Evolutionary conservation across 2,329 filamentous ascomycete genomes (phyloP), one percentile per base, ranked within the genome.

Genomic region (Colletotrichum sp.): DNA sequence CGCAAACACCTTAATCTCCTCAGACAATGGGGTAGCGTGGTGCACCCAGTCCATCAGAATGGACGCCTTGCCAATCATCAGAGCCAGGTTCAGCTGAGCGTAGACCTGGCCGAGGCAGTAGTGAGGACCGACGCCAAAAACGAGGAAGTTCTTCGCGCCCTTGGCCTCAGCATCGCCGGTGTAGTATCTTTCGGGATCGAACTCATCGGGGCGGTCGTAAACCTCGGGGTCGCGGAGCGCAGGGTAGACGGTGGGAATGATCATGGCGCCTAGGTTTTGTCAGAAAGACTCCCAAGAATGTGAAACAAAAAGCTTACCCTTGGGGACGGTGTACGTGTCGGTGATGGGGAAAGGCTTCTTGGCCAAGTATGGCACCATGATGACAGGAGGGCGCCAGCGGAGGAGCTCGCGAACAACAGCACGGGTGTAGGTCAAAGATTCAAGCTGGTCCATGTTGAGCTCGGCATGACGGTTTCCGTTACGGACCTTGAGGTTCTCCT

Each of bases 1-100:
- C 55, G 97, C 97, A 87, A 99, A 99, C 79, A 99, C 96, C 88
- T 98, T 96, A 86, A 99, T 99, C 85, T 98, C 93, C 87, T 99
- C 97, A 0, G 95, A 98, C 75, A 89, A 82, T 0, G 94, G 92
- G 13, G 97, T 99, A 21, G 95, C 87, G 83, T 95, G 92, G 85
- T 99, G 97, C 84, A 93, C 91, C 96, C 96, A 99, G 85, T 99
- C 93, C 79, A 99, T 89, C 82, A 93, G 89, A 84, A 98, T 90
- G 78, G 95, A 94, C 10, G 96, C 96, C 90, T 97, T 98, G 83
- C 96, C 96, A 81, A 98, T 91, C 90, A 98, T 94, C 63, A 95
- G 92, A 82, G 95, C 96, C 80, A 99, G 88, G 86, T 98, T 98
- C 77, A 96, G 89, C 84, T 95, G 93, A 10, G 96, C 97, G 82